These are phyloP conservation scores for Cladophialophora psammophila DNA, from an alignment of 2,329 filamentous ascomycete genomes.

Conservation along the genomic window DNA sequence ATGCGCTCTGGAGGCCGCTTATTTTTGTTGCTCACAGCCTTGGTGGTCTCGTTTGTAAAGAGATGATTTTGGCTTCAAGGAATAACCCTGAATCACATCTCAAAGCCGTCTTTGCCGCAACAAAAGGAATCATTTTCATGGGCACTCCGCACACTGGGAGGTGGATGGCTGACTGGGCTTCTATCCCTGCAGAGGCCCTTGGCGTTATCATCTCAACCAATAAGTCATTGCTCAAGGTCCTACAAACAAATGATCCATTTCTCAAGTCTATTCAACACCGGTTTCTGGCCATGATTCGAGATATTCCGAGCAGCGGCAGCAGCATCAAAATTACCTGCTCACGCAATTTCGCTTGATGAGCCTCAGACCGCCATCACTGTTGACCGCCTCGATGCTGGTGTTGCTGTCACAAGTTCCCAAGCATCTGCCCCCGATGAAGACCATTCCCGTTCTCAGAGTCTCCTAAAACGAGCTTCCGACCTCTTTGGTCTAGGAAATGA, in stretches of 20 bases:
- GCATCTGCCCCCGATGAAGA: not conserved
- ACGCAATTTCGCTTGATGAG: conserved; percentile 8
- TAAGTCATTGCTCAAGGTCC: conserved; percentile 37
- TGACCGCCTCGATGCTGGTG: not conserved
- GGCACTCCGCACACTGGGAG: conserved; percentile 49
- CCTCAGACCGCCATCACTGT: not conserved
- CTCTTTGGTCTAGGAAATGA: not conserved
- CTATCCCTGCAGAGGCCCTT: conserved; percentile 56
- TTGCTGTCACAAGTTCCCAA: not conserved
- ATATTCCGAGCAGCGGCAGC: conserved; percentile 29
- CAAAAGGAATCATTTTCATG: conserved; percentile 46
- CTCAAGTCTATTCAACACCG: conserved; percentile 43
- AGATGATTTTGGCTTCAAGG: conserved; percentile 35
- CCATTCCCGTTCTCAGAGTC: not conserved
- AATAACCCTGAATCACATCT: conserved; percentile 40
- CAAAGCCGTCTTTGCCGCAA: conserved; percentile 41
- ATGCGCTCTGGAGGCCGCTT: conserved; percentile 38
- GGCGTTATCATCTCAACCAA: conserved; percentile 55
- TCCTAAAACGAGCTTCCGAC: not conserved
- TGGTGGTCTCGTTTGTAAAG: conserved; percentile 44
- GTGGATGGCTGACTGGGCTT: conserved; percentile 44
- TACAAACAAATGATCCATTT: conserved; percentile 43
- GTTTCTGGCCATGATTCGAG: conserved; percentile 44
- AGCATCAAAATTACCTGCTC: conserved; percentile 68
- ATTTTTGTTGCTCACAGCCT: conserved; percentile 45